Percentiles rank a stretch among this genome's conserved stretches.
These are phyloP conservation scores for Catharanthus roseus DNA, from an alignment of 257 asterid species.

Conservation along the genomic window DNA sequence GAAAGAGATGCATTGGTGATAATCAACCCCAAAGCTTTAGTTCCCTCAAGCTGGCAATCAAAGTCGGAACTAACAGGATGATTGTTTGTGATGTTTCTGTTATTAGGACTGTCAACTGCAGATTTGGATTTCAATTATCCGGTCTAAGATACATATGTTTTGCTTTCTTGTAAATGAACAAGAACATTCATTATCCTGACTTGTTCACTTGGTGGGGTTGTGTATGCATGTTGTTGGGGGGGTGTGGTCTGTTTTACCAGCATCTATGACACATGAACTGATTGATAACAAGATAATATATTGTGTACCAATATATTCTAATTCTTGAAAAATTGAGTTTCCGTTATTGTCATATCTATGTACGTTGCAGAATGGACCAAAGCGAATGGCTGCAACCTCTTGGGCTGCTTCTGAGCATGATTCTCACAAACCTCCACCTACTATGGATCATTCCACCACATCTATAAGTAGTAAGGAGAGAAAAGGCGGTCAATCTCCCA, in stretches of 20 bases:
- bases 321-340: neutral
- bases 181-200: neutral
- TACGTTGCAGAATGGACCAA: slow-evolving; percentile 70
- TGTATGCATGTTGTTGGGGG: neutral
- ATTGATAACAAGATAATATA: neutral
- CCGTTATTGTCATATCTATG: slow-evolving; percentile 6
- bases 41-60: neutral
- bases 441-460: slow-evolving; percentile 20
- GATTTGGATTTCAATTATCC: neutral
- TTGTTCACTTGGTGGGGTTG: neutral
- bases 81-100: neutral
- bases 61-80: neutral
- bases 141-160: neutral
- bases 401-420: slow-evolving; percentile 21
- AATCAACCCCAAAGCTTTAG: neutral
- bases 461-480: slow-evolving; percentile 28
- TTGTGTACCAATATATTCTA: neutral
- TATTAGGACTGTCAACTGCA: neutral
- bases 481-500: slow-evolving; percentile 24
- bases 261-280: no score
- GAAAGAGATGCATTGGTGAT: neutral
- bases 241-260: no score
- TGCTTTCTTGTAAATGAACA: neutral
- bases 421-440: slow-evolving; percentile 22
- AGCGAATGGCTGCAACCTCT: slow-evolving; percentile 42